Percentiles rank a stretch among this genome's conserved stretches.
phyloP scores from a whole-genome alignment of 495 filamentous ascomycete genomes.

The Penicillium subrubescens region DNA sequence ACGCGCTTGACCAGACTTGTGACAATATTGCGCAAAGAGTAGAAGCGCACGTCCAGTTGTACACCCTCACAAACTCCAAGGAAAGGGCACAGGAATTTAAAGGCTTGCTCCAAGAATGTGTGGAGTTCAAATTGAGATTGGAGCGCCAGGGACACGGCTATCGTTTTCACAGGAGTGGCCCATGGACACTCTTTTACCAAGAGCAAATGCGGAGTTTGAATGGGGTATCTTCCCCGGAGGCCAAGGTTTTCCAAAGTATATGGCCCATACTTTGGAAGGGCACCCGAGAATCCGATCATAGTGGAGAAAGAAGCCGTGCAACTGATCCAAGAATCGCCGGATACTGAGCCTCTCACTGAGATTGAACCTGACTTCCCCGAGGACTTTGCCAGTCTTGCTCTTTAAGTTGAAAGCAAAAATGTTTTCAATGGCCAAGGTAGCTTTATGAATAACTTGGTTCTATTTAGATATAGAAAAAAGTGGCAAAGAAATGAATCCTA shows the following conservation, averaged over 20 bases:
- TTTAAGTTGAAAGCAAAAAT: not conserved
- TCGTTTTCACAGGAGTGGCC: slow-evolving; percentile 14
- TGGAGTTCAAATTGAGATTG: slow-evolving; percentile 22
- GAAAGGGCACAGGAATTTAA: slow-evolving; percentile 6
- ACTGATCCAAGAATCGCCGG: not conserved
- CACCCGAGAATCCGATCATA: not conserved
- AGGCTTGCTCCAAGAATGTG: slow-evolving; percentile 12
- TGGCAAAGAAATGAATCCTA: not conserved
- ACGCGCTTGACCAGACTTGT: not conserved
- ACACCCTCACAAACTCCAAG: not conserved
- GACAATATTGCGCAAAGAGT: not conserved
- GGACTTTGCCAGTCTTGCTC: not conserved
- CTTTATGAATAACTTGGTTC: slow-evolving; percentile 2
- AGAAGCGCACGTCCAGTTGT: not conserved
- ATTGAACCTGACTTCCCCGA: not conserved
- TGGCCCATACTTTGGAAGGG: slow-evolving; percentile 19
- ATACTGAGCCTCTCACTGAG: not conserved
- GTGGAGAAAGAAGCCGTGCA: slow-evolving; percentile 17
- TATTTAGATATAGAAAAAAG: not conserved
- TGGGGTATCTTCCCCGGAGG: not conserved
- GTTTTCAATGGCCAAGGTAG: not conserved
- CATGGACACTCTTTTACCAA: slow-evolving; percentile 1
- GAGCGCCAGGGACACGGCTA: slow-evolving; percentile 25
- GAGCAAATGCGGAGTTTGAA: slow-evolving; percentile 12
- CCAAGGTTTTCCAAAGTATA: slow-evolving; percentile 2